These are phyloP conservation scores for Xylaria hypoxylon DNA, from an alignment of 2,329 filamentous ascomycete species.

Conservation along the genomic window DNA sequence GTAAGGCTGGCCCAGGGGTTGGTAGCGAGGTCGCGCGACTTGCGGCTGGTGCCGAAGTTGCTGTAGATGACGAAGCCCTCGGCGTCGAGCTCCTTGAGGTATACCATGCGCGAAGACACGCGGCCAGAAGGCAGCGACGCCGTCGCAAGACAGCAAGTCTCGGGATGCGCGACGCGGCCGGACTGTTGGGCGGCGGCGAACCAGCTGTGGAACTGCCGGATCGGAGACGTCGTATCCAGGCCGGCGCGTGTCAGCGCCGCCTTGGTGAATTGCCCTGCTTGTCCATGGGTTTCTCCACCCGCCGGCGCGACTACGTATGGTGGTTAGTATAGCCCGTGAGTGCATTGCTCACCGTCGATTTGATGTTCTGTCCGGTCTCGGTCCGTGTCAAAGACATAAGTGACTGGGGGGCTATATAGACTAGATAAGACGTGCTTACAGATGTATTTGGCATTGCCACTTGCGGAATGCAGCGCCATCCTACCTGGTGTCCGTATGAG, in stretches of 20 bases:
- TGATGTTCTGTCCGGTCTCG: background rate
- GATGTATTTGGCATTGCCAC: constrained; percentile 43
- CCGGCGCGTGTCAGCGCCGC: constrained; percentile 70
- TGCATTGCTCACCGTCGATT: background rate
- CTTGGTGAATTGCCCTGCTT: constrained; percentile 80
- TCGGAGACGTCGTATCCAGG: constrained; percentile 72
- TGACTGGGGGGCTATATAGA: background rate
- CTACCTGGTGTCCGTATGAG: constrained; percentile 36
- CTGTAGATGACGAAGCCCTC: constrained; percentile 90
- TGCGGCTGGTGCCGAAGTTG: constrained; percentile 85
- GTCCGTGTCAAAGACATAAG: background rate
- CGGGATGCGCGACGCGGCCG: constrained; percentile 75
- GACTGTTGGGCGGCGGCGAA: constrained; percentile 76
- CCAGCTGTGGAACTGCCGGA: constrained; percentile 90
- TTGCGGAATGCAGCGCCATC: constrained; percentile 49
- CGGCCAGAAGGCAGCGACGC: constrained; percentile 84
- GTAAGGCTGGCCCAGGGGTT: constrained; percentile 86
- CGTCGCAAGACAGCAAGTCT: constrained; percentile 89
- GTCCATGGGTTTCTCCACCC: constrained; percentile 65
- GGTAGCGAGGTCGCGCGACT: constrained; percentile 73
- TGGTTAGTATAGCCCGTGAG: constrained; percentile 22
- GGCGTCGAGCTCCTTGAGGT: constrained; percentile 92
- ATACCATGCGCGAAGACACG: constrained; percentile 87
- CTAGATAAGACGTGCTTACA: constrained; percentile 40
- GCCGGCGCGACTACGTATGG: constrained; percentile 71